Evolutionary conservation across 441 rosid species (phyloP), one percentile per base, ranked within the genome.

Genomic region (Euphorbia celastroides): DNA sequence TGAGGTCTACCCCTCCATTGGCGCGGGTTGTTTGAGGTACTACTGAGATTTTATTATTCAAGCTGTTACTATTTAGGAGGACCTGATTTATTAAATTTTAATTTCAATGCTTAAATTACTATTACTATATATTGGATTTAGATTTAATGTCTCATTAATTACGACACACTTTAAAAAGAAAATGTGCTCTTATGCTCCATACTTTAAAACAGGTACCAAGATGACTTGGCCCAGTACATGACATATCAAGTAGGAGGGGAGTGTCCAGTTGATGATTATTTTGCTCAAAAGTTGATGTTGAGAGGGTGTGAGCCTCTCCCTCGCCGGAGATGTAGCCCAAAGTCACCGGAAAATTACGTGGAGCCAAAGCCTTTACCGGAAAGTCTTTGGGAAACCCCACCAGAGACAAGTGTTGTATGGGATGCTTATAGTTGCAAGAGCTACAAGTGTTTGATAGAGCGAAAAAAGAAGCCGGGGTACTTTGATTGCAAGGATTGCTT

Each of bases 301-400:
- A 78, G 70, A 46, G 88, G 85, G 2, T 80, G 86, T 31, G 86
- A 86, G 67, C 84, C 88, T 9, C 81, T 83, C 50, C 86, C 84
- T 19, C 75, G 75, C 27, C 41, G 84, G 31, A 73, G 86, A 62
- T 86, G 90, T 73, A 82, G 70, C 16, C 79, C 84, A 0, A 77
- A 67, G 51, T 65, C 82, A 25, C 83, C 76, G 1, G 31, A 16
- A 0, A 76, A 74, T 19, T 82, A 79, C 6, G 75, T 56, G 2
- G 79, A 82, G 62, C 85, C 88, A 17, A 56, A 56, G 1, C 70
- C 79, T 16, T 71, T 77, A 17, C 84, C 86, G 1, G 26, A 57
- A 3, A 66, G 79, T 62, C 82, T 83, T 1, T 82, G 86, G 86
- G 41, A 68, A 12, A 76, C 46, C 32, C 88, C 83, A 0, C 54